Evolutionary conservation across 441 rosid species (phyloP).

Genomic region (Populus trichocarpa): DNA sequence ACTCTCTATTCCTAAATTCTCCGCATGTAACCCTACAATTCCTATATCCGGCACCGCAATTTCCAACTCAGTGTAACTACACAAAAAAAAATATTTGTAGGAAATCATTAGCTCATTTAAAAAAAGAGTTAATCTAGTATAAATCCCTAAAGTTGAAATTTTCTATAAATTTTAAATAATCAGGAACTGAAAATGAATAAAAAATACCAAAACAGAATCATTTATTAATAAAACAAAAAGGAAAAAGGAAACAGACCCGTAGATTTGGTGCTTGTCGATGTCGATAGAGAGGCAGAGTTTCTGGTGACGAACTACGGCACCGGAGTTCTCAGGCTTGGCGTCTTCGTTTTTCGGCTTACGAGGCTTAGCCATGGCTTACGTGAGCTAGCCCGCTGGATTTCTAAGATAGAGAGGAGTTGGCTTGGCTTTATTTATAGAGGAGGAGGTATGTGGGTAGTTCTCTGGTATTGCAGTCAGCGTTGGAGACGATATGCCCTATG

Average conservation of each 20-base stretch:
- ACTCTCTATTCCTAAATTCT: constrained; percentile 84
- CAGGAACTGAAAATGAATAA: neutral
- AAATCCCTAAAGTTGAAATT: neutral
- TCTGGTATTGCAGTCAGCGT: too few relatives aligned
- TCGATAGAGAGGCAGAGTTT: constrained; percentile 90
- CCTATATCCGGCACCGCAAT: constrained; percentile 95
- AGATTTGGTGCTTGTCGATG: constrained; percentile 62
- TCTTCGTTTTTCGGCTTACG: constrained; percentile 84
- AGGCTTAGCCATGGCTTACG: constrained; percentile 73
- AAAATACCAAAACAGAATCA: neutral
- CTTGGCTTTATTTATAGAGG: neutral
- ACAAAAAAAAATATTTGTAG: neutral
- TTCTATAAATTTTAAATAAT: neutral
- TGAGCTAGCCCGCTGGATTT: neutral
- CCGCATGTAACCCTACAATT: constrained; percentile 82
- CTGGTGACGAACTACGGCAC: constrained; percentile 87
- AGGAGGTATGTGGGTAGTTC: neutral
- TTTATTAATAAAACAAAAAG: neutral
- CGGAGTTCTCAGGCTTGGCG: constrained; percentile 61
- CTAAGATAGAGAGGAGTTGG: neutral
- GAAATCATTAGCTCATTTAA: neutral
- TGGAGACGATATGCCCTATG: too few relatives aligned
- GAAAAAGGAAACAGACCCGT: constrained; percentile 49
- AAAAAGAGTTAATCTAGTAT: neutral
- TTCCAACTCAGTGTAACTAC: constrained; percentile 86